A percentile compares a stretch with the other conserved stretches of the same genome.
Evolutionary conservation across 2,329 filamentous ascomycete species (phyloP).

Genomic region (Colletotrichum tropicicola): DNA sequence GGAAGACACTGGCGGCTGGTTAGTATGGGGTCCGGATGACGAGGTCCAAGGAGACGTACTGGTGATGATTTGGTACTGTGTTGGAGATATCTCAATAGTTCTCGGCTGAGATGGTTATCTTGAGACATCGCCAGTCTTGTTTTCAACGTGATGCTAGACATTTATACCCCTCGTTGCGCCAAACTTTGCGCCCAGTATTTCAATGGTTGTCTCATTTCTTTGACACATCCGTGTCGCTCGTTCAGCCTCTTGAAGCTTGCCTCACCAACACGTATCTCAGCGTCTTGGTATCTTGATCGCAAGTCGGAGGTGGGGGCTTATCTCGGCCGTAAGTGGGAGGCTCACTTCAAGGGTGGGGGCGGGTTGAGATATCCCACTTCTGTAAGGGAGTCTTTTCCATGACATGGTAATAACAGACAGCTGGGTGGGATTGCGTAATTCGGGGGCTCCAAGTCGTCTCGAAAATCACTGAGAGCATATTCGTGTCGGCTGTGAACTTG

Average conservation of each 20-base stretch:
- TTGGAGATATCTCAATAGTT: not conserved
- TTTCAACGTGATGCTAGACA: no score
- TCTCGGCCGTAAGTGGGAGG: not conserved
- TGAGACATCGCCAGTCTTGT: no score
- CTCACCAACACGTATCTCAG: not conserved
- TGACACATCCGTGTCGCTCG: not conserved
- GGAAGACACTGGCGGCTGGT: slow-evolving; percentile 43
- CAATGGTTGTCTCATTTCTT: no score
- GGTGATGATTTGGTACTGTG: not conserved
- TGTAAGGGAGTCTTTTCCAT: no score
- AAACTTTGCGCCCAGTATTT: no score
- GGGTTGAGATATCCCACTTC: not conserved
- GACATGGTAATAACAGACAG: no score
- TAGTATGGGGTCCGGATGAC: not conserved
- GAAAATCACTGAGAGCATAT: no score
- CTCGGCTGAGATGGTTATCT: no score
- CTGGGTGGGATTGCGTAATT: no score
- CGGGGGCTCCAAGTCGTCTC: no score
- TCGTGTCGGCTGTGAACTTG: no score
- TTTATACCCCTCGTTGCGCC: no score
- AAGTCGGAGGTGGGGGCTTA: not conserved
- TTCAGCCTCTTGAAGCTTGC: not conserved
- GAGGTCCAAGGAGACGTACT: not conserved
- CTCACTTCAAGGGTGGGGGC: not conserved
- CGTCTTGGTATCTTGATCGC: not conserved